Conservation (phyloP, 2,329 filamentous ascomycete species). For the Beauveria brongniartii region DNA sequence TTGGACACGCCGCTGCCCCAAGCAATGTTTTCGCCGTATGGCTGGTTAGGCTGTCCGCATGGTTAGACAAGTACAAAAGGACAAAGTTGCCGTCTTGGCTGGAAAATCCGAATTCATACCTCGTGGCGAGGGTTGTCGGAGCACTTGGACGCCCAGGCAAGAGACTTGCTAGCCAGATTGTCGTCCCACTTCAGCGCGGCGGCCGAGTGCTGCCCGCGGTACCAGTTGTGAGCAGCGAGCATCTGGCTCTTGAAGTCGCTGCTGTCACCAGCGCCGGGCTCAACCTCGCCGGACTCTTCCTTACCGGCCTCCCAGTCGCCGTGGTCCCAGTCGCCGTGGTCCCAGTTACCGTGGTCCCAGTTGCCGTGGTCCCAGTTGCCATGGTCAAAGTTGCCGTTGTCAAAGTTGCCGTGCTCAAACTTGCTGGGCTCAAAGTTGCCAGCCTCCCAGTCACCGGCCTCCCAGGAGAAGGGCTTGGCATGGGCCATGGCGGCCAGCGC, state of each 20-base stretch:
- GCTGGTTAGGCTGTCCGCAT: not conserved
- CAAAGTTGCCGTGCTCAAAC: too few relatives aligned
- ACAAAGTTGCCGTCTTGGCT: not conserved
- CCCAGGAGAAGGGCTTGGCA: not conserved
- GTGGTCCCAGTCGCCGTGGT: too few relatives aligned
- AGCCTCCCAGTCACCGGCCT: not conserved
- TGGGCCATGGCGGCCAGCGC: not conserved
- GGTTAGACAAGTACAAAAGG: not conserved
- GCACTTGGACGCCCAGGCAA: conserved; percentile 4
- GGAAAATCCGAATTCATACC: not conserved
- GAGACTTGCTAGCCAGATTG: not conserved
- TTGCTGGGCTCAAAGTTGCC: too few relatives aligned
- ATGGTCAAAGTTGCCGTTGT: too few relatives aligned
- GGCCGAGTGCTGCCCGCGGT: conserved; percentile 7
- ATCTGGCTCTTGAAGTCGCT: conserved; percentile 4
- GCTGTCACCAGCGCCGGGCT: not conserved
- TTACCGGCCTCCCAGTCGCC: too few relatives aligned
- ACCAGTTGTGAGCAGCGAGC: conserved; percentile 8
- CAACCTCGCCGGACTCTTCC: too few relatives aligned
- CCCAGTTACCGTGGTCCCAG: too few relatives aligned
- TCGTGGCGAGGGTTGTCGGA: not conserved
- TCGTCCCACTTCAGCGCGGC: not conserved
- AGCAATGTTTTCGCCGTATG: conserved; percentile 10
- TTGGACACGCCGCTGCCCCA: not conserved
- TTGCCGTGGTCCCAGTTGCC: too few relatives aligned